These are phyloP conservation scores for Xylaria telfairii DNA, from an alignment of 495 filamentous ascomycete genomes.

Conservation along the genomic window DNA sequence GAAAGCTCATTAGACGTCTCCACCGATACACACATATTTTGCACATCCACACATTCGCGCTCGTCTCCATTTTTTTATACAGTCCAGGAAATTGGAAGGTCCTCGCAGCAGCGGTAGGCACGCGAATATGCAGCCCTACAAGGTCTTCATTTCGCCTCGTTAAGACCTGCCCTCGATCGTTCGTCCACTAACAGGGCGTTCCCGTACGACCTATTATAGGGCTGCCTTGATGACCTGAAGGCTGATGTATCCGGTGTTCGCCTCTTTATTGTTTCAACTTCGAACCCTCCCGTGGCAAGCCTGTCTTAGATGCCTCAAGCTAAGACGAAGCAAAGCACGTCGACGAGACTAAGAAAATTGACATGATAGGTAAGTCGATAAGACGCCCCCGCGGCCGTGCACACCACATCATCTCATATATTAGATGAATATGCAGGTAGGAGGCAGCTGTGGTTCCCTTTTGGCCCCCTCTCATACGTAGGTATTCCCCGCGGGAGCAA, in stretches of 20 bases:
- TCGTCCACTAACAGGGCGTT: not conserved
- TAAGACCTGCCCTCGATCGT: not conserved
- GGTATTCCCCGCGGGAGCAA: constrained; percentile 19
- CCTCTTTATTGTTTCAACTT: not conserved
- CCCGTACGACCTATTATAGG: not conserved
- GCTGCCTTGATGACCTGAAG: not conserved
- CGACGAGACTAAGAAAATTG: not conserved
- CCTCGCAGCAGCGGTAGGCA: constrained; percentile 17
- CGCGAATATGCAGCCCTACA: constrained; percentile 25
- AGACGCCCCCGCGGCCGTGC: constrained; percentile 4
- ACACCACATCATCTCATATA: constrained; percentile 7
- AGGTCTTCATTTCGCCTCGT: constrained; percentile 2
- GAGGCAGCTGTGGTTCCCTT: not conserved
- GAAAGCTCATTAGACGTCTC: not conserved
- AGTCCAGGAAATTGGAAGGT: not conserved
- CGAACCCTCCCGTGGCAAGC: not conserved
- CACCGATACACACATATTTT: not conserved
- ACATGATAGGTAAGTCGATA: not conserved
- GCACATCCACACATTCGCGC: not conserved
- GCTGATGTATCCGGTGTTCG: not conserved
- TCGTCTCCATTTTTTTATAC: not conserved
- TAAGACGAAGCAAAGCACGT: not conserved
- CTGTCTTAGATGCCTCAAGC: not conserved
- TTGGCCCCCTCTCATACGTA: constrained; percentile 7
- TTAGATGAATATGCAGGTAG: constrained; percentile 6